A percentile compares a stretch with the other conserved stretches of the same genome.
phyloP scores from a whole-genome alignment of 306 rosid genomes.

The Lathyrus tuberosus region DNA sequence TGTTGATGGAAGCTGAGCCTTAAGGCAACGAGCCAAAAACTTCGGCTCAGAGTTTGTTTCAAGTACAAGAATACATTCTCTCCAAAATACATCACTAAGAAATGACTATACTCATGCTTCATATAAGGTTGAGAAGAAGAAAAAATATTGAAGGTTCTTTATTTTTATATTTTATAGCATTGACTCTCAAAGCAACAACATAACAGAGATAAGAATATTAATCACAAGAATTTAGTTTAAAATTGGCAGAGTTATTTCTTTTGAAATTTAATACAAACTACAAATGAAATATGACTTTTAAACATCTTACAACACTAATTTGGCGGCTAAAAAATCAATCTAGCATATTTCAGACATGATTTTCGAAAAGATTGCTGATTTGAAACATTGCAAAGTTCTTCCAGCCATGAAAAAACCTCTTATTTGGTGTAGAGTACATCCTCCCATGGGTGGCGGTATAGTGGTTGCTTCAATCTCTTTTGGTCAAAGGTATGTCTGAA shows the following conservation, averaged over 20 bases:
- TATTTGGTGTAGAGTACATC: slow-evolving; percentile 98
- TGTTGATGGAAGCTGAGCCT: no score
- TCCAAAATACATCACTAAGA: no score
- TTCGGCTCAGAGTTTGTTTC: no score
- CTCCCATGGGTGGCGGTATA: slow-evolving; percentile 99
- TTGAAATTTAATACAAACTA: slow-evolving; percentile 53
- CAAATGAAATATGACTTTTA: slow-evolving; percentile 41
- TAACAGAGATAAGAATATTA: slow-evolving; percentile 29
- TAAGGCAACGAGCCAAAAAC: no score
- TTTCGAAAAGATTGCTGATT: slow-evolving; percentile 34
- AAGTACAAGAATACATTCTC: no score
- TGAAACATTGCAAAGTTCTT: slow-evolving; percentile 31
- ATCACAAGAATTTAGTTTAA: slow-evolving; percentile 39
- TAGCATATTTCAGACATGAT: slow-evolving; percentile 43
- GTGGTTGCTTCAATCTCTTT: slow-evolving; percentile 97
- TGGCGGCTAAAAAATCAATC: slow-evolving; percentile 42
- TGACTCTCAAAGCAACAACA: slow-evolving; percentile 23
- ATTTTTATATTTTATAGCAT: background rate
- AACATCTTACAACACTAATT: slow-evolving; percentile 54
- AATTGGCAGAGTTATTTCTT: slow-evolving; percentile 40
- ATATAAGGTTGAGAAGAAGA: no score
- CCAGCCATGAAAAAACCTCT: slow-evolving; percentile 36
- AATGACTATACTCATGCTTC: no score
- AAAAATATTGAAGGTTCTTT: background rate
- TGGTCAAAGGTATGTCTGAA: slow-evolving; percentile 97